A percentile compares a stretch with the other conserved stretches of the same genome.
Conservation (phyloP, 176 grass and related monocot genomes). For the Carex kokanica region DNA sequence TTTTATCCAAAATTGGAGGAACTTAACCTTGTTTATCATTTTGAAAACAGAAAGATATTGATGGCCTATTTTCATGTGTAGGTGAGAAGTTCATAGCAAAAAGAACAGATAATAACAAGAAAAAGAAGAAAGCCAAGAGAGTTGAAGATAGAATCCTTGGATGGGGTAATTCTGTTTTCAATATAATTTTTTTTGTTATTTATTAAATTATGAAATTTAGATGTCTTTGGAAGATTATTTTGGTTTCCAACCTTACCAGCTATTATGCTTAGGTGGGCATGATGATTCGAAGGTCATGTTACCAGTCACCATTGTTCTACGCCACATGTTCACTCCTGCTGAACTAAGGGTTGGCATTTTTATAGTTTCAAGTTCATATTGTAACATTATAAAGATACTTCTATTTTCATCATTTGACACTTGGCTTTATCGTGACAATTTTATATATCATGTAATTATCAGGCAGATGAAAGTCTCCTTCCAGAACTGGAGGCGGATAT, state of each 20-base stretch:
- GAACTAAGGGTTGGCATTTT: constrained; percentile 75
- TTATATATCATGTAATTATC: constrained; percentile 32
- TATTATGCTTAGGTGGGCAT: constrained; percentile 70
- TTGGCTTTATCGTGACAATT: not conserved
- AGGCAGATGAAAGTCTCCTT: constrained; percentile 83
- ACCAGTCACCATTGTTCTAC: constrained; percentile 67
- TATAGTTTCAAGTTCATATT: constrained; percentile 10
- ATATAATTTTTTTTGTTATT: constrained; percentile 18
- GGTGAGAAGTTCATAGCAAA: constrained; percentile 72
- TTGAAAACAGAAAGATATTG: constrained; percentile 14
- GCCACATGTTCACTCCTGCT: constrained; percentile 78
- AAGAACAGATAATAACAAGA: constrained; percentile 70
- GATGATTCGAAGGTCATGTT: constrained; percentile 81
- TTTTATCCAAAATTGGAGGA: not conserved
- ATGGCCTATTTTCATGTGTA: constrained; percentile 34
- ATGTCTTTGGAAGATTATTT: constrained; percentile 8
- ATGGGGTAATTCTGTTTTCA: constrained; percentile 62
- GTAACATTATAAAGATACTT: constrained; percentile 9
- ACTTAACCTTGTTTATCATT: constrained; percentile 7
- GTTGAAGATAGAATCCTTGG: constrained; percentile 93
- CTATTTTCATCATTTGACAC: not conserved
- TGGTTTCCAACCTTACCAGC: constrained; percentile 15
- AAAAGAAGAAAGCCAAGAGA: constrained; percentile 85
- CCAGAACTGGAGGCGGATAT: constrained; percentile 78
- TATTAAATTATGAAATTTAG: constrained; percentile 10